Evolutionary conservation across 345 rosid genomes (phyloP).

Genomic region (Toxicodendron radicans): DNA sequence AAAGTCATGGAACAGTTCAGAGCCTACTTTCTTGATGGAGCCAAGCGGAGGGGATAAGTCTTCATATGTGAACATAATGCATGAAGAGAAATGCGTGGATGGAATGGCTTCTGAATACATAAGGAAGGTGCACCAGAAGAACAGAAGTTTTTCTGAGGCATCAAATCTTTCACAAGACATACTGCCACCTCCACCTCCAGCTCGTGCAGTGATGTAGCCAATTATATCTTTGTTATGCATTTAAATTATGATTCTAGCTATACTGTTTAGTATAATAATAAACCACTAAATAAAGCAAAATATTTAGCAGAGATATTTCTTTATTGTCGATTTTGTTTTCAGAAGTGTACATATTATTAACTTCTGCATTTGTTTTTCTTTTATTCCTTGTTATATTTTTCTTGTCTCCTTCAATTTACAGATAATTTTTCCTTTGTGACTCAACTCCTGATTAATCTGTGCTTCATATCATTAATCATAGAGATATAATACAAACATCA

Average conservation of each 20-base stretch:
- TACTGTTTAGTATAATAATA: neutral
- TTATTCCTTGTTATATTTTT: neutral
- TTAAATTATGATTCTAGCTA: neutral
- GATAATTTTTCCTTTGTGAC: neutral
- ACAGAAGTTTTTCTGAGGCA: conserved; percentile 18
- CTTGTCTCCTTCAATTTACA: neutral
- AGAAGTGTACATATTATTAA: neutral
- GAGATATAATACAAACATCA: neutral
- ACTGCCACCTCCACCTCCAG: conserved; percentile 44
- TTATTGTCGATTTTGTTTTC: neutral
- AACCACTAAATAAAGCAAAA: neutral
- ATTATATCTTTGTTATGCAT: neutral
- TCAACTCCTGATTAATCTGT: neutral
- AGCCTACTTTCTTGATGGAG: conserved; percentile 41
- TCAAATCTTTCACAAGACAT: conserved; percentile 18
- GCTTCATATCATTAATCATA: conserved; percentile 4
- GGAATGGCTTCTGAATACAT: conserved; percentile 40
- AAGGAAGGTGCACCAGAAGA: conserved; percentile 48
- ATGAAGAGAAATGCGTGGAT: conserved; percentile 26
- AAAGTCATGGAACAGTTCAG: conserved; percentile 24
- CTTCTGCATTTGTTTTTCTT: too few species aligned
- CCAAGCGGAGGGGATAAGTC: conserved; percentile 28
- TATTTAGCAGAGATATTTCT: neutral
- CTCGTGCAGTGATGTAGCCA: conserved; percentile 27
- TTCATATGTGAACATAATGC: conserved; percentile 16